Percentiles rank a stretch among this genome's conserved stretches.
Conservation (phyloP, 2,329 filamentous ascomycete genomes). For the Grosmannia penicillata region DNA sequence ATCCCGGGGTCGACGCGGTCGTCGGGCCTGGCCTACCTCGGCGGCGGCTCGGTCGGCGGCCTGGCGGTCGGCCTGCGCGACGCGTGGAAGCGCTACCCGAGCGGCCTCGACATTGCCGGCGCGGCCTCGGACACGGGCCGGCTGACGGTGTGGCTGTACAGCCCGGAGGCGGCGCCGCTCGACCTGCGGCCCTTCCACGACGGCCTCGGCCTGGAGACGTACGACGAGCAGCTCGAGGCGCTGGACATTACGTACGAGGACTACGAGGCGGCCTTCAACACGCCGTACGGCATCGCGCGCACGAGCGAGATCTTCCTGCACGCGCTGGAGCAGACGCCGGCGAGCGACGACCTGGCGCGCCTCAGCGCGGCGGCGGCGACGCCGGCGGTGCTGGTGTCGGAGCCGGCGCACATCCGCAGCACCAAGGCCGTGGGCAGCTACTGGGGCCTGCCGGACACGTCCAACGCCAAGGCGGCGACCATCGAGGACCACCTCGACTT, state of each 20-base stretch:
- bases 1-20: conserved; percentile 40
- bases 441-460: conserved; percentile 28
- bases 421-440: conserved; percentile 39
- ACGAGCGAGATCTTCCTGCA: conserved; percentile 42
- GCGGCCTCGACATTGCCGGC: conserved; percentile 38
- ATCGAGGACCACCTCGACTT: conserved; percentile 41
- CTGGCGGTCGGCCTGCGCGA: conserved; percentile 42
- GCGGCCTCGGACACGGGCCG: conserved; percentile 32
- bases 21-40: conserved; percentile 42
- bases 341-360: conserved; percentile 5
- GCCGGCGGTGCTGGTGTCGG: conserved; percentile 19
- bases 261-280: conserved; percentile 38
- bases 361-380: not conserved
- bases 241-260: conserved; percentile 51
- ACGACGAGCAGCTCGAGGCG: conserved; percentile 42
- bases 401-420: conserved; percentile 28
- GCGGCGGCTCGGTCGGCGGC: conserved; percentile 40
- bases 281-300: conserved; percentile 40
- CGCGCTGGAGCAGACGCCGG: conserved; percentile 36
- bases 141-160: conserved; percentile 47
- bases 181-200: conserved; percentile 45
- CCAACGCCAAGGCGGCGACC: conserved; percentile 9
- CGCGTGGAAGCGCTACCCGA: conserved; percentile 51
- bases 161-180: conserved; percentile 36
- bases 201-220: conserved; percentile 38